These are phyloP conservation scores for Phlegmacium glaucopus DNA, from an alignment of 768 basidiomycete genomes.

Conservation along the genomic window DNA sequence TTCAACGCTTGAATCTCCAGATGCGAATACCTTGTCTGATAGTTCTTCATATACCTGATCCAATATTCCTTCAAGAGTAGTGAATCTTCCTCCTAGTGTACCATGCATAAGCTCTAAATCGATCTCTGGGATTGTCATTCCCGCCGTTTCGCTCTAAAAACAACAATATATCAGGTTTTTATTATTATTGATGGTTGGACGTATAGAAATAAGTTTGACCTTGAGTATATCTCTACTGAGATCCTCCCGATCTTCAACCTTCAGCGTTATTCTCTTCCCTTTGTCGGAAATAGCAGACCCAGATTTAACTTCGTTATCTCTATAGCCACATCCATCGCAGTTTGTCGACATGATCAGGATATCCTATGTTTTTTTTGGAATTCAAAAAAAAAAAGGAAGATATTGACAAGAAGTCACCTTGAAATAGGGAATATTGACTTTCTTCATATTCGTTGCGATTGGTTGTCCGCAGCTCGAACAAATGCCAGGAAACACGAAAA, in stretches of 20 bases:
- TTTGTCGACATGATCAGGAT: conserved; percentile 98
- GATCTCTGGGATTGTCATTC: conserved; percentile 89
- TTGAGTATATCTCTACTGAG: conserved; percentile 92
- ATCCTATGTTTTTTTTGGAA: no score
- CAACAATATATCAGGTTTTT: background rate
- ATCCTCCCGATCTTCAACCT: conserved; percentile 91
- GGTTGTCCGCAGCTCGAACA: conserved; percentile 88
- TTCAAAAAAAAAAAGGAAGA: background rate
- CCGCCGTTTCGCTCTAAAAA: conserved; percentile 87
- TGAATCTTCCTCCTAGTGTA: conserved; percentile 96
- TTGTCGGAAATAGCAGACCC: conserved; percentile 84
- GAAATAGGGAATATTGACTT: conserved; percentile 95
- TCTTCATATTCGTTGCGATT: conserved; percentile 91
- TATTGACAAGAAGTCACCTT: conserved; percentile 50
- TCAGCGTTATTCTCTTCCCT: conserved; percentile 85
- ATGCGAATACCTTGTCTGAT: conserved; percentile 77
- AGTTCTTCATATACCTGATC: conserved; percentile 95
- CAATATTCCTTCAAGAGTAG: conserved; percentile 93
- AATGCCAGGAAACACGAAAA: conserved; percentile 81
- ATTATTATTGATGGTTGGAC: background rate
- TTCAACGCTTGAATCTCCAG: conserved; percentile 57
- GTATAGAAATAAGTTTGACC: conserved; percentile 38
- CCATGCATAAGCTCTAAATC: conserved; percentile 89
- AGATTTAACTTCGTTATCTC: conserved; percentile 97
- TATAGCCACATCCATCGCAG: conserved; percentile 92